phyloP scores from a whole-genome alignment of 257 asterid genomes.

The Nicotiana benthamiana region DNA sequence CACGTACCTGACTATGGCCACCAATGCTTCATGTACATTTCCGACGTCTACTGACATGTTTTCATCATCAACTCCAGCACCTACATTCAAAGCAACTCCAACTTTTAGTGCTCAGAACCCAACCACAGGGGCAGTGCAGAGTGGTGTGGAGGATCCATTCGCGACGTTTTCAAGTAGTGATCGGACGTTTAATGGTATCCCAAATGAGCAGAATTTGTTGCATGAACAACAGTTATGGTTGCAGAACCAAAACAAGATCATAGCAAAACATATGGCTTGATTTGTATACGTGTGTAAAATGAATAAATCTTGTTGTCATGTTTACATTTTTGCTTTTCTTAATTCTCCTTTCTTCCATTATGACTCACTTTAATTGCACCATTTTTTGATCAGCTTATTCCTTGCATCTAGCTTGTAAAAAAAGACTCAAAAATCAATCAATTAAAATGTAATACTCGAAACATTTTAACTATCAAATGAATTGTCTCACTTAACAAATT shows the following conservation, averaged over 20 bases:
- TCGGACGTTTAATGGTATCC: constrained; percentile 13
- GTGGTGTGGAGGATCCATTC: constrained; percentile 51
- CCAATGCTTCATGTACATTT: neutral
- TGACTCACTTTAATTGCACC: neutral
- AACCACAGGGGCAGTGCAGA: neutral
- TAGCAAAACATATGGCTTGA: constrained; percentile 43
- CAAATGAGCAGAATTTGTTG: constrained; percentile 37
- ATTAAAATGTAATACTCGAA: too few species aligned
- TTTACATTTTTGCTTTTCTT: neutral
- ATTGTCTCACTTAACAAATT: too few species aligned
- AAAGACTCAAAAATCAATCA: too few species aligned
- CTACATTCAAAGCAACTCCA: constrained; percentile 6
- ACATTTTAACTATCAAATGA: too few species aligned
- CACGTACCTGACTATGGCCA: neutral
- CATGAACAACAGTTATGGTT: constrained; percentile 64
- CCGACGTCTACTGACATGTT: neutral
- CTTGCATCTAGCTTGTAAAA: neutral
- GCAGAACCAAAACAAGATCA: constrained; percentile 67
- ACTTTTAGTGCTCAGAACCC: constrained; percentile 3
- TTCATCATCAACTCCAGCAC: neutral
- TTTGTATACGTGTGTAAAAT: neutral
- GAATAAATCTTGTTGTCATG: neutral
- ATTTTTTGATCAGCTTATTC: neutral
- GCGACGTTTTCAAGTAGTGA: constrained; percentile 24
- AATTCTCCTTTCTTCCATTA: neutral